These are phyloP conservation scores for Xylaria hypoxylon DNA, from an alignment of 2,329 filamentous ascomycete species.

Conservation along the genomic window DNA sequence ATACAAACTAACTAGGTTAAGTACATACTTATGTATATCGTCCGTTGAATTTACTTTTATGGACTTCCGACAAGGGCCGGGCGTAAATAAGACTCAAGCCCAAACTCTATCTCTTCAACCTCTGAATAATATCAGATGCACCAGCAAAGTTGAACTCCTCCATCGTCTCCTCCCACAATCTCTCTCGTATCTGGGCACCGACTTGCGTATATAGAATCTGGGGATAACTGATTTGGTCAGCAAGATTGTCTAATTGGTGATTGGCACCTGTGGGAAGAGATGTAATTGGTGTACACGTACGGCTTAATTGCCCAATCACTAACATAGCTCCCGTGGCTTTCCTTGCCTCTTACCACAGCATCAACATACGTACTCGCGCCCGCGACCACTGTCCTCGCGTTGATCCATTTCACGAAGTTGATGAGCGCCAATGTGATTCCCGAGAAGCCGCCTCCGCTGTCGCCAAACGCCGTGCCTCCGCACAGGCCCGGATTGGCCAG, in stretches of 20 bases:
- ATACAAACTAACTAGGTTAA: not conserved
- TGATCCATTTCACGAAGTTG: slow-evolving; percentile 8
- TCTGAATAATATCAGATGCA: slow-evolving; percentile 41
- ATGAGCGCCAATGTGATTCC: not conserved
- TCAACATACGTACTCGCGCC: slow-evolving; percentile 42
- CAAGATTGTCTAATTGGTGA: not conserved
- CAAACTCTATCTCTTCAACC: slow-evolving; percentile 36
- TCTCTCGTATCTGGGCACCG: slow-evolving; percentile 39
- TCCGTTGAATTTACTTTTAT: not conserved
- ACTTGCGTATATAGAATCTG: slow-evolving; percentile 42
- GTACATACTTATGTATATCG: not conserved
- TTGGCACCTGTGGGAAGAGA: not conserved
- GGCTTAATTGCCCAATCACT: slow-evolving; percentile 45
- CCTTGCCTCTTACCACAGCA: slow-evolving; percentile 38
- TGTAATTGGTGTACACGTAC: slow-evolving; percentile 32
- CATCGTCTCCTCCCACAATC: slow-evolving; percentile 49
- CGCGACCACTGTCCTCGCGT: slow-evolving; percentile 28
- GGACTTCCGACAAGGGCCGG: too few relatives aligned
- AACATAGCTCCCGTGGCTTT: slow-evolving; percentile 44
- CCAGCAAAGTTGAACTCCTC: slow-evolving; percentile 47
- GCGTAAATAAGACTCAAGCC: not conserved
- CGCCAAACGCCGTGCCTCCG: slow-evolving; percentile 29
- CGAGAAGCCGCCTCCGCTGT: not conserved
- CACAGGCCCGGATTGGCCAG: slow-evolving; percentile 41
- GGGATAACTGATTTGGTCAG: slow-evolving; percentile 42